Evolutionary conservation across 2,329 filamentous ascomycete species (phyloP), one percentile per base, ranked within the genome.

Genomic region (Neopestalotiopsis sp.): DNA sequence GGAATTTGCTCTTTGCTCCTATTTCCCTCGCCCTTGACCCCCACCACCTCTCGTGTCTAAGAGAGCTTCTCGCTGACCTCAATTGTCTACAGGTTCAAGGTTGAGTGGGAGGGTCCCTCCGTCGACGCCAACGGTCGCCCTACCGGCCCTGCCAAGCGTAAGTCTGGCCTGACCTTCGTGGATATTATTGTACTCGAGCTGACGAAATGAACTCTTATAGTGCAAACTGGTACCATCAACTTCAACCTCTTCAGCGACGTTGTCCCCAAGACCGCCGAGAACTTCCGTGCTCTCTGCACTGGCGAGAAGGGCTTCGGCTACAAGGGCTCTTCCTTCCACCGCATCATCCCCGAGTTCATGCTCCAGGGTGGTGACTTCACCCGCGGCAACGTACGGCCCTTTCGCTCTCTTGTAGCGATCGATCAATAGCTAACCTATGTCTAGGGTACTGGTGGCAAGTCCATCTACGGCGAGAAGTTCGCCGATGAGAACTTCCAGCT

Each of bases 281-380:
- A 96, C 90, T 97, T 97, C 90, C 89, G 88, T 75, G 90, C 90
- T 81, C 92, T 96, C 78, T 94, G 92, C 91, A 94, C 91, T 72
- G 88, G 87, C 75, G 88, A 93, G 86, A 90, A 94, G 85, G 93
- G 93, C 79, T 91, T 92, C 82, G 93, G 94, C 76, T 97, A 97
- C 88, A 83, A 89, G 82, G 90, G 89, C 80, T 96, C 93, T 76
- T 87, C 88, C 75, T 97, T 97, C 91, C 94, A 97, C 89, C 94
- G 94, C 77, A 91, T 97, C 84, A 97, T 97, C 84, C 92, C 92
- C 76, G 83, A 94, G 69, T 97, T 97, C 89, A 97, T 97, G 94
- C 91, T 97, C 77, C 94, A 97, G 89, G 94, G 94, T 82, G 94
- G 94, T 89, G 94, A 97, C 89, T 97, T 97, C 87, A 97, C 94